A percentile compares a stretch with the other conserved stretches of the same genome.
These are phyloP conservation scores for Karstenula rhodostoma DNA, from an alignment of 2,329 filamentous ascomycete species.

Conservation along the genomic window DNA sequence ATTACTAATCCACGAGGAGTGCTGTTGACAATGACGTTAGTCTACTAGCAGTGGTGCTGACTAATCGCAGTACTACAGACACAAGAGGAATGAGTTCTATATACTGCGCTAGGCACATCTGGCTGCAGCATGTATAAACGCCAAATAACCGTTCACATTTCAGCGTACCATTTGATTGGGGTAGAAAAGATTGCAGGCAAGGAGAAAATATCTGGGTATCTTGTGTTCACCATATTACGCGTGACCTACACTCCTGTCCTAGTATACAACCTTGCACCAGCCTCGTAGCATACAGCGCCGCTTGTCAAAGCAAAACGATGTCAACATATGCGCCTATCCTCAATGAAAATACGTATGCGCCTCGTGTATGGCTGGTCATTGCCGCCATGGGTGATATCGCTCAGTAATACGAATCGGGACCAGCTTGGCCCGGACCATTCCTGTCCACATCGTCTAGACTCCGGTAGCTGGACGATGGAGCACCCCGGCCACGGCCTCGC, in stretches of 20 bases:
- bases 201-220: slow-evolving; percentile 12
- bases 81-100: too few species aligned
- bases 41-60: too few species aligned
- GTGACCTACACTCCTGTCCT: background rate
- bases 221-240: background rate
- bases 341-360: background rate
- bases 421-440: slow-evolving; percentile 39
- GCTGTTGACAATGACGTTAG: background rate
- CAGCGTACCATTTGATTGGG: background rate
- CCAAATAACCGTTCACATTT: too few species aligned
- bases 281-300: background rate
- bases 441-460: slow-evolving; percentile 55
- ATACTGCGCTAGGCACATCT: too few species aligned
- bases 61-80: too few species aligned
- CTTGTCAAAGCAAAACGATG: background rate
- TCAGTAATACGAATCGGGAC: slow-evolving; percentile 46
- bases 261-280: background rate
- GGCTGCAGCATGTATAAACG: too few species aligned
- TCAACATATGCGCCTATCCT: background rate
- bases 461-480: slow-evolving; percentile 49
- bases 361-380: background rate
- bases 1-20: background rate
- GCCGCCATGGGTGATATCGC: background rate
- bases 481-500: slow-evolving; percentile 42
- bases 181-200: background rate